Percentiles rank a stretch among this genome's conserved stretches.
Evolutionary conservation across 768 basidiomycete genomes (phyloP).

Genomic region (Naganishia onofrii): DNA sequence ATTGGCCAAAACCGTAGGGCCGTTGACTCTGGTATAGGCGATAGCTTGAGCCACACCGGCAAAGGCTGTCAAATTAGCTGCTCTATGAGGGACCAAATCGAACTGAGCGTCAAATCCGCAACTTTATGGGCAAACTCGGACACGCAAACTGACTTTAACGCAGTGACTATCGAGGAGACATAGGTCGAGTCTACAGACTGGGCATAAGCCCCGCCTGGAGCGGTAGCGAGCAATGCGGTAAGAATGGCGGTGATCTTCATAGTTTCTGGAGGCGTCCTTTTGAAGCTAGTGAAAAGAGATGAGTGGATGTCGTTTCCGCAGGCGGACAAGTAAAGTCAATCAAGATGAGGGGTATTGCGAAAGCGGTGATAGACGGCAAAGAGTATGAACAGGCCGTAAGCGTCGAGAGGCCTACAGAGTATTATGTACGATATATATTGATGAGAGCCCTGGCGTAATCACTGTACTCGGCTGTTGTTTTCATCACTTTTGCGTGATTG

Average conservation of each 20-base stretch:
- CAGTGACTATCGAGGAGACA: conserved; percentile 35
- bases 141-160: conserved; percentile 41
- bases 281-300: no score
- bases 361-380: no score
- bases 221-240: background rate
- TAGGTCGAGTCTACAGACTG: background rate
- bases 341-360: no score
- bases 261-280: no score
- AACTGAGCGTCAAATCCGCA: background rate
- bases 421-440: no score
- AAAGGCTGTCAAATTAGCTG: conserved; percentile 47
- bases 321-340: no score
- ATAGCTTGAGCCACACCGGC: conserved; percentile 54
- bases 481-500: no score
- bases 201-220: background rate
- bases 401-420: no score
- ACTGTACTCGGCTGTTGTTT: no score
- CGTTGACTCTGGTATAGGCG: conserved; percentile 55
- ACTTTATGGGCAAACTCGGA: background rate
- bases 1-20: conserved; percentile 55
- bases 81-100: conserved; percentile 16
- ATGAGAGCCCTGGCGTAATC: no score
- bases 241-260: background rate
- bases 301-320: no score
- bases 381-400: no score